These are phyloP conservation scores for Botryosphaeria dothidea DNA, from an alignment of 2,329 filamentous ascomycete species.

Conservation along the genomic window DNA sequence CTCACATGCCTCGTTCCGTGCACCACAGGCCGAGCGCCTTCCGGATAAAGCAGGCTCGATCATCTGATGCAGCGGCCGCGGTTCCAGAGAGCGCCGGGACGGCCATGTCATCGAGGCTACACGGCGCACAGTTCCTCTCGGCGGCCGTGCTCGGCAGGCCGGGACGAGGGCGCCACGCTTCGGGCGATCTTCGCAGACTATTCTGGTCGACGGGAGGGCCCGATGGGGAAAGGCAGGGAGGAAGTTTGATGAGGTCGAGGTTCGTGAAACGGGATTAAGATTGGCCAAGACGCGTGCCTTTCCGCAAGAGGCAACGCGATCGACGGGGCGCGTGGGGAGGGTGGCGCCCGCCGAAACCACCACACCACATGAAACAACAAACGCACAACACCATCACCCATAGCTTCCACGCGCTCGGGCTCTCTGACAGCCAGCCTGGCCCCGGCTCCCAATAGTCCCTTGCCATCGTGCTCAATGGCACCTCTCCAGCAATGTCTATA, in stretches of 20 bases:
- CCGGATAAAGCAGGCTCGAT: neutral
- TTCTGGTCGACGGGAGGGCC: neutral
- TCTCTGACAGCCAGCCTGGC: neutral
- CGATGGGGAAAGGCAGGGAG: neutral
- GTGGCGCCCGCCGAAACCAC: neutral
- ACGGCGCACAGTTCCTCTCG: neutral
- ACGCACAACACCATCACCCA: neutral
- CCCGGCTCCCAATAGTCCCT: neutral
- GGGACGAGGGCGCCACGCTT: neutral
- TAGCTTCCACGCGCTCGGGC: neutral
- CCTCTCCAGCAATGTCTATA: neutral
- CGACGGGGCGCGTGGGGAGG: neutral
- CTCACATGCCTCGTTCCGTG: neutral
- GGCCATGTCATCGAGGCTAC: neutral
- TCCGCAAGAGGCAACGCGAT: neutral
- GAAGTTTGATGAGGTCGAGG: constrained; percentile 6
- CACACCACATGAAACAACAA: neutral
- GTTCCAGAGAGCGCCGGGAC: neutral
- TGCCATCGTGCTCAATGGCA: neutral
- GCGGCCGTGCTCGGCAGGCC: neutral
- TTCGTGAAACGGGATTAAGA: constrained; percentile 3
- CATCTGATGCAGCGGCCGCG: neutral
- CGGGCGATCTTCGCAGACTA: neutral
- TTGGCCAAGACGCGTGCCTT: neutral
- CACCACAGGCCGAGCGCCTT: neutral